Base-by-base conservation (phyloP, 495 filamentous ascomycete species). In the Trichocladium uniseriatum region DNA sequence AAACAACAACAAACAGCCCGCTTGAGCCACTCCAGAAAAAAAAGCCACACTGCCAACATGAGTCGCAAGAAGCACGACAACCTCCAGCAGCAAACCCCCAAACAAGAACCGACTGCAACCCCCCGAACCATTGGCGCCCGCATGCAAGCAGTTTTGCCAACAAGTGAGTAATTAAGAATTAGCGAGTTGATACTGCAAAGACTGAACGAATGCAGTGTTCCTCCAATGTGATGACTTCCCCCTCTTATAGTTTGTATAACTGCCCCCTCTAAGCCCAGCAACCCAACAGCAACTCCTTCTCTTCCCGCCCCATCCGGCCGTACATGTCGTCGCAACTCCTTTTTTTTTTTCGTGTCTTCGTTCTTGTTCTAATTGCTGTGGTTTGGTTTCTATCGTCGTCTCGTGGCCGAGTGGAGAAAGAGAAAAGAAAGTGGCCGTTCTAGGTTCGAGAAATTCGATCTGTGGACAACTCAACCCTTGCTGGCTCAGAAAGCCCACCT, bases 321-420 rank as follows among this genome's bases (percentile, higher is more conserved):
- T 48, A 27, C 45, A 48, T 48, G 38, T 34, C 27, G 28, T 40
- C 35, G 21, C 37, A 21, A n/a, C n/a, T n/a, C n/a, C n/a, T n/a
- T n/a, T 19, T 48, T 18, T 41, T 20, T 4, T 49, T 28, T 41
- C 38, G 46, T 49, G 37, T 42, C 42, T 22, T 53, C 42, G 13
- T 38, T 46, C 20, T 47, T 48, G 34, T 20, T 47, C 42, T 45
- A 46, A 45, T 11, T 21, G 18, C 31, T 13, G 15, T 29, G 27
- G 21, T 15, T 29, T 38, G 24, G 29, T 43, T 37, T 55, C 48
- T 53, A 48, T 48, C 34, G 40, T 51, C 43, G 28, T 39, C 43
- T 51, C 47, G 37, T 51, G 21, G 19, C 42, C n/a, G 9, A 27
- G 24, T 19, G 36, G 24, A 46, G 16, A 49, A 24, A 48, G 32